A percentile compares a stretch with the other conserved stretches of the same genome.
Conservation (phyloP, 805 yeast genomes). For the Wickerhamiella dianesei region DNA sequence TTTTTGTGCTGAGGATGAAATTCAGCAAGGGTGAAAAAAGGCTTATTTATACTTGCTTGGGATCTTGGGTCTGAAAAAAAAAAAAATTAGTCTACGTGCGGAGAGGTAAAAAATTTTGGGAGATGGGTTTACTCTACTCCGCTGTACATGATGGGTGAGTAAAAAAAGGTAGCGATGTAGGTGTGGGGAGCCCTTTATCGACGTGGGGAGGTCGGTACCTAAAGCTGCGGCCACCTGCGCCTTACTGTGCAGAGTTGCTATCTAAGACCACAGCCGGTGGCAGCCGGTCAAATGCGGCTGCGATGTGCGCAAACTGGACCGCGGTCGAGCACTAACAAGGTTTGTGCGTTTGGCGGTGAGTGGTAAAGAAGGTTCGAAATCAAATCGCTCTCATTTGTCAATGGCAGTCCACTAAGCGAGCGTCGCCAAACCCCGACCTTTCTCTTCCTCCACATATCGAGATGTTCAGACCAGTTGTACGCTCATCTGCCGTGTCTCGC, state of each 20-base stretch:
- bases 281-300: not conserved
- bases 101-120: not conserved
- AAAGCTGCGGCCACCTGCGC: not conserved
- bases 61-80: too few species aligned
- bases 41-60: not conserved
- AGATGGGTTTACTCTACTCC: too few species aligned
- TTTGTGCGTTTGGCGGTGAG: not conserved
- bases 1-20: not conserved
- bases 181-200: too few species aligned
- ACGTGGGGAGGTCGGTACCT: not conserved
- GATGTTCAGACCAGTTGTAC: not conserved
- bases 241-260: not conserved
- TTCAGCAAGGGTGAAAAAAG: not conserved
- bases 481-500: not conserved
- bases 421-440: not conserved
- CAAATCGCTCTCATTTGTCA: not conserved
- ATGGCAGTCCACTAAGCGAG: not conserved
- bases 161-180: too few species aligned
- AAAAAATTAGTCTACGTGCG: not conserved
- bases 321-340: not conserved
- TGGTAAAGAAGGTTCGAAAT: not conserved
- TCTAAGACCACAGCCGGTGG: not conserved
- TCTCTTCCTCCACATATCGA: not conserved
- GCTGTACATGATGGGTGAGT: too few species aligned
- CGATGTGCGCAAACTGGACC: too few species aligned